Evolutionary conservation across 306 rosid species (phyloP).

Genomic region (Cucumis hystrix): DNA sequence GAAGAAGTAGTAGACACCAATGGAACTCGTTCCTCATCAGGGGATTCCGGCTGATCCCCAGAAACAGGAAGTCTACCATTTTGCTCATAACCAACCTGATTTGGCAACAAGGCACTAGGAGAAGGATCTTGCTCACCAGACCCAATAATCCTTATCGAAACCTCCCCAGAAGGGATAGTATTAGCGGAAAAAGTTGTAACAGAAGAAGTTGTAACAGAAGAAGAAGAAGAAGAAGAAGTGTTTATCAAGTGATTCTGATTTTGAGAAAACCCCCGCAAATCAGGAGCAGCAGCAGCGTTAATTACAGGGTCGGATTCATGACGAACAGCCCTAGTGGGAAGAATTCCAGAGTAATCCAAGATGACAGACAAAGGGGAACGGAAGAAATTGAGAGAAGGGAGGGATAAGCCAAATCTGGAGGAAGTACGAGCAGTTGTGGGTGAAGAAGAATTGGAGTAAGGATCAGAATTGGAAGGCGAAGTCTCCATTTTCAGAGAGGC

Average conservation of each 20-base stretch:
- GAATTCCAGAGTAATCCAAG: slow-evolving; percentile 52
- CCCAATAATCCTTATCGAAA: slow-evolving; percentile 50
- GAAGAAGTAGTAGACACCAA: slow-evolving; percentile 27
- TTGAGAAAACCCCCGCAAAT: slow-evolving; percentile 16
- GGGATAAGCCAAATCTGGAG: slow-evolving; percentile 10
- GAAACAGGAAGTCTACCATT: slow-evolving; percentile 17
- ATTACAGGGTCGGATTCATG: slow-evolving; percentile 13
- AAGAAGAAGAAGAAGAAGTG: not conserved
- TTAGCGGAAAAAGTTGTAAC: slow-evolving; percentile 14
- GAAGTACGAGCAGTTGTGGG: slow-evolving; percentile 1
- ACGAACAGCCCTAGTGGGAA: slow-evolving; percentile 19
- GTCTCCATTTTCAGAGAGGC: not conserved
- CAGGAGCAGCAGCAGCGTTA: slow-evolving; percentile 10
- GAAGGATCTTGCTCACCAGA: slow-evolving; percentile 22
- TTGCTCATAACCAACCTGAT: slow-evolving; percentile 18
- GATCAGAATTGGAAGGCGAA: slow-evolving; percentile 8
- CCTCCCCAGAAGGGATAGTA: slow-evolving; percentile 27
- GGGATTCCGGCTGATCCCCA: slow-evolving; percentile 27
- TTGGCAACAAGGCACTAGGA: slow-evolving; percentile 10
- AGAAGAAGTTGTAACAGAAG: slow-evolving; percentile 5
- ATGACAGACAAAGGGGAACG: slow-evolving; percentile 41
- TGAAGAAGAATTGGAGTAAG: slow-evolving; percentile 2
- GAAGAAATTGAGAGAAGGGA: slow-evolving; percentile 36
- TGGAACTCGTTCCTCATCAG: slow-evolving; percentile 40
- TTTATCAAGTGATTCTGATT: not conserved